Conservation (phyloP, 768 basidiomycete genomes). For the Leccinum obscurum region DNA sequence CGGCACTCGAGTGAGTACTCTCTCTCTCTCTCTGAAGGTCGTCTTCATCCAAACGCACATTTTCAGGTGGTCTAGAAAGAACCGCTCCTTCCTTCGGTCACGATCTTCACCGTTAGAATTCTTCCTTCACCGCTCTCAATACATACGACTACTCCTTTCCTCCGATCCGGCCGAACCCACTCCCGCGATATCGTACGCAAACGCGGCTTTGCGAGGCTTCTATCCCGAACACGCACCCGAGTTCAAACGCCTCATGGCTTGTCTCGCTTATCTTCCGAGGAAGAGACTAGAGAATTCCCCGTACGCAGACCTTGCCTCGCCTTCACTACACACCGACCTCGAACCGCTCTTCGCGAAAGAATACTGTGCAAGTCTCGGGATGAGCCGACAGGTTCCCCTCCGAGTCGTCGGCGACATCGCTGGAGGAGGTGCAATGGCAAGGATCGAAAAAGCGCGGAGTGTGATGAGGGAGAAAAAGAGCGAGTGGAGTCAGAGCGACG, state of each 20-base stretch:
- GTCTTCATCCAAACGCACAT: neutral
- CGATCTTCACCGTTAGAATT: conserved; percentile 87
- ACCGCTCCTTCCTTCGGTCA: conserved; percentile 62
- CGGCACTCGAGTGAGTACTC: conserved; percentile 71
- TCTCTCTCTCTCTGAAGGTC: too few relatives aligned
- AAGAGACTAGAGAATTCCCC: conserved; percentile 65
- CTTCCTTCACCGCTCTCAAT: conserved; percentile 87
- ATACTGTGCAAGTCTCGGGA: conserved; percentile 82
- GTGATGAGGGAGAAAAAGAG: conserved; percentile 93
- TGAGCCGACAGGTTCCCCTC: conserved; percentile 88
- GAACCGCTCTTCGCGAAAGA: conserved; percentile 85
- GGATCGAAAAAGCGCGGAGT: conserved; percentile 91
- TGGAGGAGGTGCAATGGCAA: conserved; percentile 84
- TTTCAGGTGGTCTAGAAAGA: conserved; percentile 75
- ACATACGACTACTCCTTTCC: conserved; percentile 72
- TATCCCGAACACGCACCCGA: conserved; percentile 61
- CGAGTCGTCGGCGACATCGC: conserved; percentile 92
- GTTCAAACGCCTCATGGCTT: conserved; percentile 68
- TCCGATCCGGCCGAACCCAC: conserved; percentile 56
- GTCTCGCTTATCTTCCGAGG: conserved; percentile 69
- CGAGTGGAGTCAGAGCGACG: conserved; percentile 88
- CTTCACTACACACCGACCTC: conserved; percentile 73
- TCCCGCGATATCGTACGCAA: conserved; percentile 75
- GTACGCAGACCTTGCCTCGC: conserved; percentile 73
- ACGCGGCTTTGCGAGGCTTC: conserved; percentile 60